These are phyloP conservation scores for Sungouiella thailandica DNA, from an alignment of 805 yeast species.

Conservation along the genomic window DNA sequence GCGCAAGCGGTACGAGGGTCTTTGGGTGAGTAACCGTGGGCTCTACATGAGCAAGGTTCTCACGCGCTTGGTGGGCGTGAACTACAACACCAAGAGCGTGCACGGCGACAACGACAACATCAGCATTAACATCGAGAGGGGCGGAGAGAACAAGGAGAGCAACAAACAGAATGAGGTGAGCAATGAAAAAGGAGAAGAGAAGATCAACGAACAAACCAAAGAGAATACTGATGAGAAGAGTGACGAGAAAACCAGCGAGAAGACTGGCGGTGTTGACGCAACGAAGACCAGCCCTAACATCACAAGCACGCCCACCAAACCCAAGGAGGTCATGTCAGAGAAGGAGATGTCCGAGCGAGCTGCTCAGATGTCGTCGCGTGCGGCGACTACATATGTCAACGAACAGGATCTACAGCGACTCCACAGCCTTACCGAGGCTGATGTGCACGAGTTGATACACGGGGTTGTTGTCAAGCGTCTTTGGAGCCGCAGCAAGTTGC, in stretches of 20 bases:
- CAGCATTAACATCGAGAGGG: too few relatives aligned
- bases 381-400: slow-evolving; percentile 14
- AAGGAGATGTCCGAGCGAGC: slow-evolving; percentile 15
- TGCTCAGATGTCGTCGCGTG: slow-evolving; percentile 22
- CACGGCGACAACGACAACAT: slow-evolving; percentile 5
- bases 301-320: slow-evolving; percentile 1
- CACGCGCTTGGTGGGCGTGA: slow-evolving; percentile 30
- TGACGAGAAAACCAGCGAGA: too few relatives aligned
- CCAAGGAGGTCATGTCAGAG: slow-evolving; percentile 14
- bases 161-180: slow-evolving; percentile 3
- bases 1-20: slow-evolving; percentile 84
- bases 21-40: slow-evolving; percentile 89
- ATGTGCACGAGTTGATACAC: slow-evolving; percentile 35
- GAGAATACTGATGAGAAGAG: too few relatives aligned
- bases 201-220: too few relatives aligned
- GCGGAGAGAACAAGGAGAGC: slow-evolving; percentile 11
- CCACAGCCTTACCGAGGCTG: slow-evolving; percentile 27
- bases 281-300: too few relatives aligned
- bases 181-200: too few relatives aligned
- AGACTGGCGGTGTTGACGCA: too few relatives aligned
- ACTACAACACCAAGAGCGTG: too few relatives aligned
- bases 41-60: slow-evolving; percentile 42
- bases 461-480: slow-evolving; percentile 69
- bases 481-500: slow-evolving; percentile 76
- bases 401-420: slow-evolving; percentile 21